Evolutionary conservation across 208 protist species (phyloP).

Genomic region (Herpetomonas tarakana): DNA sequence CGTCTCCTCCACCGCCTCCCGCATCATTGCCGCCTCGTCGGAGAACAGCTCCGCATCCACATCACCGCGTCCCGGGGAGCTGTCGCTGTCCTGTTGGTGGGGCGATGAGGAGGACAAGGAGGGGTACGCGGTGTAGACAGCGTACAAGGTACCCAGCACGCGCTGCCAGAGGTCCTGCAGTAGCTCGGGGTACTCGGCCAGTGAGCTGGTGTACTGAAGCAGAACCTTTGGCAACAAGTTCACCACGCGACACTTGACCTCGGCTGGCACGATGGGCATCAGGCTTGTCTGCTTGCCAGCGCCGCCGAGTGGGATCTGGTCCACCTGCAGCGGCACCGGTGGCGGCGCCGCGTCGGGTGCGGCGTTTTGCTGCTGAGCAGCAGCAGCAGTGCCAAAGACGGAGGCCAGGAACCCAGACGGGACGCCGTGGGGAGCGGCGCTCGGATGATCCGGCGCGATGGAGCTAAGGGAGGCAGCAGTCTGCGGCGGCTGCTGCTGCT

Average conservation of each 20-base stretch:
- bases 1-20: conserved; percentile 81
- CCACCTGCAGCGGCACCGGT: conserved; percentile 1
- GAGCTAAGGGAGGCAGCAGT: background rate
- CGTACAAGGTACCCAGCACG: conserved; percentile 73
- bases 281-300: background rate
- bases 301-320: too few species aligned
- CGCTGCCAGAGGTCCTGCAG: conserved; percentile 63
- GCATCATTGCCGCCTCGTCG: conserved; percentile 45
- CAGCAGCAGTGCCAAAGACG: background rate
- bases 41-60: background rate
- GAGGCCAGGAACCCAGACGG: background rate
- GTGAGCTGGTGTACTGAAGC: conserved; percentile 46
- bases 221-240: conserved; percentile 65
- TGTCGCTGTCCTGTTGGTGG: background rate
- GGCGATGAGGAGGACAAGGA: background rate
- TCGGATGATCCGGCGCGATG: too few species aligned
- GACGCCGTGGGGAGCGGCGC: too few species aligned
- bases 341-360: background rate
- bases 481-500: too few species aligned
- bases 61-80: too few species aligned
- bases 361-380: too few species aligned
- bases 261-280: conserved; percentile 16
- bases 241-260: conserved; percentile 72
- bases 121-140: conserved; percentile 55
- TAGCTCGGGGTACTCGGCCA: conserved; percentile 26